Evolutionary conservation across 116 monocot genomes (phyloP).

Genomic region (Papilionanthe hybrid): DNA sequence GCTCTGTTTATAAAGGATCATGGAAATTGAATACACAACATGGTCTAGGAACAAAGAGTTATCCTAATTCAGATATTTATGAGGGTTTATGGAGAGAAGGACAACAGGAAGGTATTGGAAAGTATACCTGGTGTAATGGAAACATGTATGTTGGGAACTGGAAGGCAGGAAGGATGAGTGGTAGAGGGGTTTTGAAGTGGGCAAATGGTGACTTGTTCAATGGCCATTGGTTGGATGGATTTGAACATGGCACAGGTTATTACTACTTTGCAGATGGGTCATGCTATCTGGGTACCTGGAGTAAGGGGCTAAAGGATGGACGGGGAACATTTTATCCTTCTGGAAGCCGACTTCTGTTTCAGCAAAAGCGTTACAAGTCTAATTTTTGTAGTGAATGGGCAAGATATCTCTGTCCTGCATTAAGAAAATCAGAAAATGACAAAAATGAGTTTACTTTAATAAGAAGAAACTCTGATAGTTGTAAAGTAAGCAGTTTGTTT

Average conservation of each 20-base stretch:
- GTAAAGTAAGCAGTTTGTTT: slow-evolving; percentile 29
- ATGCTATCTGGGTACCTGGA: slow-evolving; percentile 86
- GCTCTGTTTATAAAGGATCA: slow-evolving; percentile 60
- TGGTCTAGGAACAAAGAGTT: slow-evolving; percentile 72
- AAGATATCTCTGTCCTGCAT: slow-evolving; percentile 16
- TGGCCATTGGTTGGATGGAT: slow-evolving; percentile 78
- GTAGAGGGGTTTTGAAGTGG: slow-evolving; percentile 86
- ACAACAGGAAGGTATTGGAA: slow-evolving; percentile 70
- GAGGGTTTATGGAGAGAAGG: slow-evolving; percentile 92
- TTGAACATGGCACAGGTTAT: slow-evolving; percentile 65
- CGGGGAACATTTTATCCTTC: slow-evolving; percentile 58
- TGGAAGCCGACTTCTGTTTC: slow-evolving; percentile 45
- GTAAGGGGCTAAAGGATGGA: slow-evolving; percentile 89
- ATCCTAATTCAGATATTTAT: slow-evolving; percentile 58
- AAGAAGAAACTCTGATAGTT: slow-evolving; percentile 16
- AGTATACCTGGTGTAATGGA: slow-evolving; percentile 67
- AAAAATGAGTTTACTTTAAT: slow-evolving; percentile 14
- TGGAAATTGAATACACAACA: slow-evolving; percentile 88
- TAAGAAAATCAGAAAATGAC: slow-evolving; percentile 10
- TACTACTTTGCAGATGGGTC: slow-evolving; percentile 66
- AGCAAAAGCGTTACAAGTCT: slow-evolving; percentile 21
- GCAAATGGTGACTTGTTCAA: slow-evolving; percentile 68
- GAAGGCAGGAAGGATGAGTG: slow-evolving; percentile 84
- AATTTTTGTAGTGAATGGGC: slow-evolving; percentile 10
- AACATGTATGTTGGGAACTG: slow-evolving; percentile 72